Evolutionary conservation across 352 stramenopile genomes (phyloP).

Genomic region (Phytophthora lateralis): DNA sequence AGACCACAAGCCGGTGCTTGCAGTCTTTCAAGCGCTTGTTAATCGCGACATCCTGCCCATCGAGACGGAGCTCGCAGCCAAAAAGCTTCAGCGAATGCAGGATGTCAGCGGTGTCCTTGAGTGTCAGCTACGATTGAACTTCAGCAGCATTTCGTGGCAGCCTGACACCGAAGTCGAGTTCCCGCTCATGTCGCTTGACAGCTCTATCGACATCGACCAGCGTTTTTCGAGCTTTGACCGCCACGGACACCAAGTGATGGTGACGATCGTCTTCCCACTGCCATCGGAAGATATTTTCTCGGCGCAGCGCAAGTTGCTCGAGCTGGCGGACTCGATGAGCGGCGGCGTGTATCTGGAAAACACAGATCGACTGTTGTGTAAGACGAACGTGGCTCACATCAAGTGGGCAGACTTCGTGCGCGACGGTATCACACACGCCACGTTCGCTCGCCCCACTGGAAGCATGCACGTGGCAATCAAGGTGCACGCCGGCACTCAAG

Average conservation of each 20-base stretch:
- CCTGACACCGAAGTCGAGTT: constrained; percentile 24
- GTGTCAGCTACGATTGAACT: constrained; percentile 62
- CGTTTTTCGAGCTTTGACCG: constrained; percentile 41
- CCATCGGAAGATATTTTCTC: constrained; percentile 87
- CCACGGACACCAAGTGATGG: constrained; percentile 46
- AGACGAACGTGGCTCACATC: constrained; percentile 54
- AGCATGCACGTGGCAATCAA: constrained; percentile 80
- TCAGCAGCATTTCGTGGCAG: constrained; percentile 57
- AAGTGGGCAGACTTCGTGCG: constrained; percentile 57
- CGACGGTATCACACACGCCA: constrained; percentile 60
- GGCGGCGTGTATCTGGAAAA: constrained; percentile 63
- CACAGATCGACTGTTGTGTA: constrained; percentile 42
- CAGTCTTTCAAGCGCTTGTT: constrained; percentile 71
- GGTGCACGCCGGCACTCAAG: constrained; percentile 53
- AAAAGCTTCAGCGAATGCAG: constrained; percentile 64
- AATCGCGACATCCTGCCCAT: constrained; percentile 62
- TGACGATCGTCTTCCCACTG: constrained; percentile 79
- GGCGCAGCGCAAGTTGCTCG: constrained; percentile 79
- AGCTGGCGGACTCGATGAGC: constrained; percentile 73
- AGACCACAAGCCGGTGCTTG: constrained; percentile 86
- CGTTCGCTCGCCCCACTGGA: constrained; percentile 54
- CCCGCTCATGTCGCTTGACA: constrained; percentile 17
- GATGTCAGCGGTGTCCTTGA: constrained; percentile 64
- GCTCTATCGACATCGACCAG: constrained; percentile 28
- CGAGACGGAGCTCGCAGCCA: constrained; percentile 46